phyloP scores from a whole-genome alignment of 2,329 filamentous ascomycete species.

The Botrytis sinoallii region DNA sequence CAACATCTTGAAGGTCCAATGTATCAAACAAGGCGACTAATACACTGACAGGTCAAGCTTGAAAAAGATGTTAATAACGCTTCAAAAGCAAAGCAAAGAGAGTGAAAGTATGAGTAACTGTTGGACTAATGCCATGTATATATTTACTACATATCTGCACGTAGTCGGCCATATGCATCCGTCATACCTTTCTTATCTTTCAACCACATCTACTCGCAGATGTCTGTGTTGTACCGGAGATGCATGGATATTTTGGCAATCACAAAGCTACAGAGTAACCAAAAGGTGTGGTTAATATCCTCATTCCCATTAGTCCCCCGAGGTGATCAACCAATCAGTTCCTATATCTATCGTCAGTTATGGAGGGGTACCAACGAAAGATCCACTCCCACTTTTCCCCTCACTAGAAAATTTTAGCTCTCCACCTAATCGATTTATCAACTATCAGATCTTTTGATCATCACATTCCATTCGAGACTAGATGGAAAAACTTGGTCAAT shows the following conservation, averaged over 20 bases:
- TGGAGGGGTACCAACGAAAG: neutral
- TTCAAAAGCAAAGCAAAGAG: neutral
- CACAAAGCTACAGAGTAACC: neutral
- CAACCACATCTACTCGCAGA: neutral
- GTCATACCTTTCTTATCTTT: neutral
- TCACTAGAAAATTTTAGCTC: neutral
- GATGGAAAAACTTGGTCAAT: neutral
- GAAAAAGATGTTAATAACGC: neutral
- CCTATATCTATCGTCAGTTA: neutral
- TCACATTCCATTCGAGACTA: neutral
- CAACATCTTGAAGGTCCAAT: conserved; percentile 30
- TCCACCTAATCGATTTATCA: neutral
- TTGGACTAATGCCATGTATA: neutral
- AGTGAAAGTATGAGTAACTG: neutral
- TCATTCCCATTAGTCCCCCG: neutral
- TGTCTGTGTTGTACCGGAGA: neutral
- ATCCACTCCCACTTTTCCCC: conserved; percentile 2
- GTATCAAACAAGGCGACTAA: neutral
- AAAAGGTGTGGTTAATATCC: neutral
- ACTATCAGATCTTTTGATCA: neutral
- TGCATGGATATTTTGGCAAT: neutral
- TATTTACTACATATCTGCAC: neutral
- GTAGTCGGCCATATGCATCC: neutral
- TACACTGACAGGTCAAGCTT: neutral
- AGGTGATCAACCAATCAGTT: neutral